phyloP scores from a whole-genome alignment of 2,329 filamentous ascomycete genomes.

The Alternaria gaisen region DNA sequence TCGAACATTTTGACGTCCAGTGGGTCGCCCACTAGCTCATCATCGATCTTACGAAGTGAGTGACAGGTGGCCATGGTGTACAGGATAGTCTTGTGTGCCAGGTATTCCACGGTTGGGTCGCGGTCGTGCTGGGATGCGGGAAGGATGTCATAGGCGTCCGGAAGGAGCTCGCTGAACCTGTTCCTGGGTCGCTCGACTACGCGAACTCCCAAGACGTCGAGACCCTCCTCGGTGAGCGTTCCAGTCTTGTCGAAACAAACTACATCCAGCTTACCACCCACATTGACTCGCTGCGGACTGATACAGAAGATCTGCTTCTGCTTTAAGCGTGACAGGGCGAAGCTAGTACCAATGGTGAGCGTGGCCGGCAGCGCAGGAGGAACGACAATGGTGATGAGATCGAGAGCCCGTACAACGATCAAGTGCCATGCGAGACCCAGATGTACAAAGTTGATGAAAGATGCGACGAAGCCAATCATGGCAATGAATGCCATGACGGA shows the following conservation, averaged over 20 bases:
- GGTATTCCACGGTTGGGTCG: slow-evolving; percentile 68
- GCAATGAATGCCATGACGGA: slow-evolving; percentile 94
- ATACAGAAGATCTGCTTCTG: slow-evolving; percentile 96
- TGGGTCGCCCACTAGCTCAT: slow-evolving; percentile 89
- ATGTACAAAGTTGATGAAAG: slow-evolving; percentile 90
- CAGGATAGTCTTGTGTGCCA: slow-evolving; percentile 74
- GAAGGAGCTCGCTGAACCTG: slow-evolving; percentile 79
- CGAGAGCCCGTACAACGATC: slow-evolving; percentile 89
- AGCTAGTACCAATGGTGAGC: slow-evolving; percentile 94
- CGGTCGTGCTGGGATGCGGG: slow-evolving; percentile 64
- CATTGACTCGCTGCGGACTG: slow-evolving; percentile 95
- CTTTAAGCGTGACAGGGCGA: slow-evolving; percentile 86
- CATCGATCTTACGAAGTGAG: slow-evolving; percentile 85
- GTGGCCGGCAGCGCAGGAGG: slow-evolving; percentile 94
- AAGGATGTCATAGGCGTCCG: slow-evolving; percentile 69
- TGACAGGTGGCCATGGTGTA: slow-evolving; percentile 99
- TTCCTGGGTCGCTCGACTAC: slow-evolving; percentile 72
- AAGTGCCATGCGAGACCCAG: slow-evolving; percentile 85
- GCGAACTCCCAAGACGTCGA: slow-evolving; percentile 90
- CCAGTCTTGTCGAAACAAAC: slow-evolving; percentile 99
- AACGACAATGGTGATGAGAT: slow-evolving; percentile 97
- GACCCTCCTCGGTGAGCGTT: slow-evolving; percentile 94
- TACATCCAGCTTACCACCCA: slow-evolving; percentile 93
- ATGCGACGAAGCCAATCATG: slow-evolving; percentile 84
- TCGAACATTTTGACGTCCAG: slow-evolving; percentile 99